Base-by-base conservation (phyloP, 495 filamentous ascomycete species). In the Hypomontagnella monticulosa region DNA sequence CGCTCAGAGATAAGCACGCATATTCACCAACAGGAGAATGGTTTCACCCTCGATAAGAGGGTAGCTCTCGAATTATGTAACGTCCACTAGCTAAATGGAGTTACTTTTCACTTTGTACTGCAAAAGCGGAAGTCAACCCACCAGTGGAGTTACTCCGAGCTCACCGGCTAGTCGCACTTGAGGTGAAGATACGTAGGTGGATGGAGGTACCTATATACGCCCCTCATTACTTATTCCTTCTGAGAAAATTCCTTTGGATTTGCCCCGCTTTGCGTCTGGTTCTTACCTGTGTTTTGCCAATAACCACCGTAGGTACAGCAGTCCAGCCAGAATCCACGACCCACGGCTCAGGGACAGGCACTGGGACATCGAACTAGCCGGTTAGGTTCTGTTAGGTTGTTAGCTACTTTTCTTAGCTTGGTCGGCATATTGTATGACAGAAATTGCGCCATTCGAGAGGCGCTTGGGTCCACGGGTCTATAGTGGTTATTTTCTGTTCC, bases 371-470 rank as follows among this genome's bases (percentile, higher is more conserved):
- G 5, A 54, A 30, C 51, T 53, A 63, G 27, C 32, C 32, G 37
- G 46, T 46, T 42, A 44, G 50, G 33, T 48, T 54, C 19, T 19
- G 41, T 18, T 54, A 23, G 30, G 11, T 10, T 8, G 20, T 23
- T 49, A 49, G 23, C 7, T 50, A 54, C 38, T 33, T n/a, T n/a
- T 63, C 36, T 49, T 57, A 56, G 40, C 9, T 42, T 20, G 37
- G 49, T 68, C 59, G 58, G 59, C 49, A 60, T 56, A 69, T 69
- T 56, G 50, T 55, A 34, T 30, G 42, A 56, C 44, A 38, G 42
- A 61, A 55, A 70, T 70, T 70, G 66, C 66, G 66, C 66, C 66
- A 70, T 70, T 58, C 60, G 10, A 32, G 36, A 27, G 23, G 23
- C 23, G 6, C 3, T 27, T 6, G 23, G 23, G 23, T 27, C 23